Percentiles rank a stretch among this genome's conserved stretches.
phyloP scores from a whole-genome alignment of 306 rosid genomes.

The Prinsepia uniflora region DNA sequence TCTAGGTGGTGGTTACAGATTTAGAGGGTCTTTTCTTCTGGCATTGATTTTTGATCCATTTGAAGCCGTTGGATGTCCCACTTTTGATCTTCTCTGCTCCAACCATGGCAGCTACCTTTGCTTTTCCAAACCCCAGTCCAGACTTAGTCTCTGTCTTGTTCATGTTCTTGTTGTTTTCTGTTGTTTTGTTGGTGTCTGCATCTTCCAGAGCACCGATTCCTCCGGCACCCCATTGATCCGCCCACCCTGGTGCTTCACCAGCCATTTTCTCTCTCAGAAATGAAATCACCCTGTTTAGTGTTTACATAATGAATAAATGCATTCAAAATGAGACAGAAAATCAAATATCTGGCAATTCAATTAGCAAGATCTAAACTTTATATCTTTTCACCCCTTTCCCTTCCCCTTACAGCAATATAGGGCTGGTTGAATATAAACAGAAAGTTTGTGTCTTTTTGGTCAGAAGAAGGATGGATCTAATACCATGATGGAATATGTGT shows the following conservation, averaged over 20 bases:
- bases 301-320: neutral
- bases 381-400: no score
- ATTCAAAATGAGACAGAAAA: no score
- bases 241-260: conserved; percentile 81
- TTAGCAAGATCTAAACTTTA: no score
- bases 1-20: neutral
- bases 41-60: conserved; percentile 80
- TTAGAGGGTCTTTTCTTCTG: conserved; percentile 48
- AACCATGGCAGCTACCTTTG: conserved; percentile 51
- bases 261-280: conserved; percentile 29
- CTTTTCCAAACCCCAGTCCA: conserved; percentile 55
- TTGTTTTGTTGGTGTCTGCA: conserved; percentile 35
- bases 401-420: no score
- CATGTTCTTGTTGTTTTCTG: conserved; percentile 30
- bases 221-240: conserved; percentile 94
- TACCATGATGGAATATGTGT: no score
- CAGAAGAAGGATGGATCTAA: no score
- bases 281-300: neutral
- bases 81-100: conserved; percentile 57
- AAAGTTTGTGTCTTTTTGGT: no score
- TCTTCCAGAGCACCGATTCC: conserved; percentile 86
- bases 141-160: conserved; percentile 53
- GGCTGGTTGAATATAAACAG: no score
- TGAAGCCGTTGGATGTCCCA: conserved; percentile 58
- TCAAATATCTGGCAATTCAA: no score